phyloP scores from a whole-genome alignment of 2,329 filamentous ascomycete species.

The Dryadomyces sulphureus region DNA sequence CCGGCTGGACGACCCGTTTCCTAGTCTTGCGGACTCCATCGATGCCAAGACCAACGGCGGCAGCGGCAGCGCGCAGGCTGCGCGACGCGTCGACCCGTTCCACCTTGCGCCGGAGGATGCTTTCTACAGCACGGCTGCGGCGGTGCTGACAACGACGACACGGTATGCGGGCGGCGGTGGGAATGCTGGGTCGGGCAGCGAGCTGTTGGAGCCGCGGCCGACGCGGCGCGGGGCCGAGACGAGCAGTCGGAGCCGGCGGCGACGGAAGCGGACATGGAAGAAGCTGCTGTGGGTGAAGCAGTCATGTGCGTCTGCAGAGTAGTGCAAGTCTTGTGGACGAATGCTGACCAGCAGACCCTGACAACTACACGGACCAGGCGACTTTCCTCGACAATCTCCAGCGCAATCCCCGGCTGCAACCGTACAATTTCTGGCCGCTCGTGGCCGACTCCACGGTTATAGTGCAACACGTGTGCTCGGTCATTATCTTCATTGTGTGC shows the following conservation, averaged over 20 bases:
- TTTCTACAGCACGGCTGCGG: conserved; percentile 41
- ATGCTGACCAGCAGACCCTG: conserved; percentile 49
- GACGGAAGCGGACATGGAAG: conserved; percentile 69
- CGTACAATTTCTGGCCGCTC: conserved; percentile 96
- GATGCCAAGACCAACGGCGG: no score
- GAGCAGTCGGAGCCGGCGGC: conserved; percentile 46
- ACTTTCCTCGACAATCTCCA: conserved; percentile 95
- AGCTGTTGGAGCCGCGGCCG: no score
- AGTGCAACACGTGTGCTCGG: conserved; percentile 89
- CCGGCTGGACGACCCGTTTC: no score
- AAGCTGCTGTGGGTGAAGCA: conserved; percentile 98
- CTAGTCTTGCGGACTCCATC: no score
- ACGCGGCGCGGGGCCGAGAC: conserved; percentile 37
- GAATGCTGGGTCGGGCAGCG: conserved; percentile 18
- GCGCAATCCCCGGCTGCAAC: conserved; percentile 80
- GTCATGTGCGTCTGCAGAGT: conserved; percentile 45
- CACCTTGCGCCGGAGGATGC: conserved; percentile 77
- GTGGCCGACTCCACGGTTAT: conserved; percentile 93
- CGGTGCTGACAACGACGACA: no score
- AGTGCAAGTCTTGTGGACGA: neutral
- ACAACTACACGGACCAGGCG: conserved; percentile 95
- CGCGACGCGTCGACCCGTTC: conserved; percentile 39
- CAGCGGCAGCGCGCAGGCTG: neutral
- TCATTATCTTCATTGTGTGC: conserved; percentile 86
- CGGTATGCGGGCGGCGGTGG: no score